Base-by-base conservation (phyloP, 495 filamentous ascomycete species). In the Lophiostoma macrostomum region DNA sequence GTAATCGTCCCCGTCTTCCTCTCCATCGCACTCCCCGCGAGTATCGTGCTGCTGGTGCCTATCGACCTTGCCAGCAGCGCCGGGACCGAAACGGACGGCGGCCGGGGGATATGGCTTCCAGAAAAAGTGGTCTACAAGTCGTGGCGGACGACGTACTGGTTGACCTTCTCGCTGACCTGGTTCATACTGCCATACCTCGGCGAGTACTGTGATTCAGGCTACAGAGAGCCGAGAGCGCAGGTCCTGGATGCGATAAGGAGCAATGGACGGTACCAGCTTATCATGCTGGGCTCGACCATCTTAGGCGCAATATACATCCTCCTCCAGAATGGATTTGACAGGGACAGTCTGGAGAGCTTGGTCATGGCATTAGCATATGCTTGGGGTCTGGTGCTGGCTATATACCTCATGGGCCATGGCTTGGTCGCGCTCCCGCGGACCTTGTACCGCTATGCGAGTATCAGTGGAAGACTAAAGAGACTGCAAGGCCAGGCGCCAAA, bases 401-500 rank as follows among this genome's bases (percentile, higher is more conserved):
- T 97, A 50, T 95, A 91, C 64, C 77, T 98, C 18, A 96, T 98
- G 93, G 93, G 93, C 5, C 91, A 98, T 61, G 93, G 93, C 8
- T 74, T 97, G 30, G 93, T 98, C 34, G 85, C 93, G 11, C 86
- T 97, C 38, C 93, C 93, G 5, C 79, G 91, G 59, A 78, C 79
- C 14, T 69, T 98, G 1, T 84, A 90, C 64, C 80, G 82, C 37
- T 86, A 86, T 61, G 82, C 89, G 12, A 86, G 83, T 59, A 77
- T 86, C 43, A 85, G 83, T 63, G 79, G 78, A 38, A 79, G 83
- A 39, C 65, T 98, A 34, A 80, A 81, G 45, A 75, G 83, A 24
- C 72, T 96, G 16, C 90, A 97, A 64, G 71, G 78, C 2, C 78
- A 85, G 51, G 93, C 93, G 5, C 88, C 91, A 11, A 83, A 76